A percentile compares a stretch with the other conserved stretches of the same genome.
These are phyloP conservation scores for Acer saccharum DNA, from an alignment of 345 rosid genomes.

Conservation along the genomic window DNA sequence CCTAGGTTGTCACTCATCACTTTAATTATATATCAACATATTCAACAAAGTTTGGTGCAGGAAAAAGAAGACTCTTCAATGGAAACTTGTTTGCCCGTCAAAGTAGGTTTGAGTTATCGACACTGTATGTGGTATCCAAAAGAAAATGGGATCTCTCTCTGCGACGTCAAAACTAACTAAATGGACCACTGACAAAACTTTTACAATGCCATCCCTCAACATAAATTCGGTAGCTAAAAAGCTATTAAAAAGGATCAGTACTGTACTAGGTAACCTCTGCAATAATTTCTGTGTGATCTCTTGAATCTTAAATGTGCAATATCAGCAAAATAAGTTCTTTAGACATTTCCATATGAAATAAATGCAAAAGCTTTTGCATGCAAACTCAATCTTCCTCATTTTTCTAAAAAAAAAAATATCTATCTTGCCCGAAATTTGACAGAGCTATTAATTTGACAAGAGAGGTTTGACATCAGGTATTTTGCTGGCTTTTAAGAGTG, in stretches of 20 bases:
- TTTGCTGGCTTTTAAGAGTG: too few species aligned
- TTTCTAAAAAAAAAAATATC: background rate
- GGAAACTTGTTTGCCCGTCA: background rate
- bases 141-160: background rate
- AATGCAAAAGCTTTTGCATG: too few species aligned
- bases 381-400: too few species aligned
- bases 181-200: constrained; percentile 11
- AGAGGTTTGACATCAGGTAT: background rate
- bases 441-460: background rate
- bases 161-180: background rate
- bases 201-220: constrained; percentile 6
- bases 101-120: too few species aligned
- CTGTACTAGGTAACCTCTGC: background rate
- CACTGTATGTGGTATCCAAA: too few species aligned
- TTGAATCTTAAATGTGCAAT: constrained; percentile 3
- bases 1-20: background rate
- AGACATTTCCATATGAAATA: too few species aligned
- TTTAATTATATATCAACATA: background rate
- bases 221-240: constrained; percentile 11
- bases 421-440: background rate
- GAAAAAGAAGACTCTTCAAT: background rate
- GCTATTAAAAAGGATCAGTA: background rate
- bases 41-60: background rate
- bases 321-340: background rate
- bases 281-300: background rate